phyloP scores from a whole-genome alignment of 768 basidiomycete genomes.

The Boletus rubroflammeus region DNA sequence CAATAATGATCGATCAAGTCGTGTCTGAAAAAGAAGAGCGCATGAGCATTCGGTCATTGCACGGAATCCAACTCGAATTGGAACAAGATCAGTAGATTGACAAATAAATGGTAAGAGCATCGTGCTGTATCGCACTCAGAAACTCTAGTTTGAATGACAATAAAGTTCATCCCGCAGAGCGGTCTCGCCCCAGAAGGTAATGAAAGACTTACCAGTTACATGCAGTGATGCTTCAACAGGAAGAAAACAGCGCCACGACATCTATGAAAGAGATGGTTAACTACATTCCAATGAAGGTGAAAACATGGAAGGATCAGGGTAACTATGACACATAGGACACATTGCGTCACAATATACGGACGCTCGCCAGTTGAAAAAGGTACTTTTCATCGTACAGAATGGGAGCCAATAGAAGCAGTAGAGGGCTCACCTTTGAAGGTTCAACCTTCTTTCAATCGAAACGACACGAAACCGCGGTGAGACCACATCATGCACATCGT shows the following conservation, averaged over 20 bases:
- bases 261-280: conserved; percentile 12
- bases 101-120: conserved; percentile 64
- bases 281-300: not conserved
- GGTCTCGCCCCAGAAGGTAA: conserved; percentile 6
- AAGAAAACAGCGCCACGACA: not conserved
- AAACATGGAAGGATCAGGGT: conserved; percentile 66
- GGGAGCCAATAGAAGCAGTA: not conserved
- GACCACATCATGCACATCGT: not conserved
- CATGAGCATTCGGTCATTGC: not conserved
- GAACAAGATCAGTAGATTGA: conserved; percentile 56
- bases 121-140: conserved; percentile 66
- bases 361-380: conserved; percentile 43
- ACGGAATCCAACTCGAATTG: not conserved
- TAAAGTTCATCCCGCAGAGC: conserved; percentile 47
- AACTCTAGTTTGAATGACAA: conserved; percentile 88
- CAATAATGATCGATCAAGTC: not conserved
- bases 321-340: conserved; percentile 82
- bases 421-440: conserved; percentile 6
- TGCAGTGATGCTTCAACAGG: not conserved
- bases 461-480: not conserved
- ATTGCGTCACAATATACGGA: conserved; percentile 45
- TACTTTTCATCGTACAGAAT: conserved; percentile 50
- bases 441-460: not conserved
- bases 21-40: conserved; percentile 2
- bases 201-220: conserved; percentile 7